Evolutionary conservation across 2,329 filamentous ascomycete species (phyloP).

Genomic region (Fusarium nematophilum): DNA sequence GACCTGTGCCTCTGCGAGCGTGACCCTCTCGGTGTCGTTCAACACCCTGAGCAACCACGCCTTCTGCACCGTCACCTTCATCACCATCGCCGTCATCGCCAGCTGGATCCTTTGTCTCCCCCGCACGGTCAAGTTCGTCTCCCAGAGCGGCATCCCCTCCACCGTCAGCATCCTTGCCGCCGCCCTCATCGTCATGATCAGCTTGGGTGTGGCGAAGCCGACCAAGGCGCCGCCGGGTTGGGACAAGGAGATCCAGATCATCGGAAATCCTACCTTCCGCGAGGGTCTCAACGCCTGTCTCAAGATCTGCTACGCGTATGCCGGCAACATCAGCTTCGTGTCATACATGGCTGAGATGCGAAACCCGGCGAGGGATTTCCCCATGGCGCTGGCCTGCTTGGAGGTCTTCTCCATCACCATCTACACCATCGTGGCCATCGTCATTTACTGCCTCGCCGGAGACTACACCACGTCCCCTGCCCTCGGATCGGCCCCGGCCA

Average conservation of each 20-base stretch:
- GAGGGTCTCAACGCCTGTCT: constrained; percentile 42
- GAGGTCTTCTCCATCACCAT: constrained; percentile 49
- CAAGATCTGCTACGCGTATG: constrained; percentile 46
- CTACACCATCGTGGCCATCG: constrained; percentile 48
- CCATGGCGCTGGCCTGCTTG: constrained; percentile 45
- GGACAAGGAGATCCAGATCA: constrained; percentile 38
- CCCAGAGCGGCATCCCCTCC: constrained; percentile 42
- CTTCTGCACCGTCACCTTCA: constrained; percentile 73
- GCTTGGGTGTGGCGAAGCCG: constrained; percentile 37
- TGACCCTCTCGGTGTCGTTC: constrained; percentile 72
- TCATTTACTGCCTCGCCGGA: constrained; percentile 48
- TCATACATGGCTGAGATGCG: constrained; percentile 50
- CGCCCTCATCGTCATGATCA: constrained; percentile 46
- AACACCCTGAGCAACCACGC: constrained; percentile 72
- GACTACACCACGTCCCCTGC: constrained; percentile 49
- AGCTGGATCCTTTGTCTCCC: constrained; percentile 72
- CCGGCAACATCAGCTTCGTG: constrained; percentile 47
- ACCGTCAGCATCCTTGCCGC: constrained; percentile 44
- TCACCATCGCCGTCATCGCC: constrained; percentile 69
- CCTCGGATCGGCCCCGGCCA: constrained; percentile 47
- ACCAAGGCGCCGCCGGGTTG: constrained; percentile 39
- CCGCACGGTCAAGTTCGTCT: constrained; percentile 64
- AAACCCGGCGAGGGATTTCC: constrained; percentile 47
- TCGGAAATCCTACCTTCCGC: constrained; percentile 41
- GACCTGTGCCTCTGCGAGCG: constrained; percentile 73